phyloP scores from a whole-genome alignment of 345 rosid species.

The Salix caprea region DNA sequence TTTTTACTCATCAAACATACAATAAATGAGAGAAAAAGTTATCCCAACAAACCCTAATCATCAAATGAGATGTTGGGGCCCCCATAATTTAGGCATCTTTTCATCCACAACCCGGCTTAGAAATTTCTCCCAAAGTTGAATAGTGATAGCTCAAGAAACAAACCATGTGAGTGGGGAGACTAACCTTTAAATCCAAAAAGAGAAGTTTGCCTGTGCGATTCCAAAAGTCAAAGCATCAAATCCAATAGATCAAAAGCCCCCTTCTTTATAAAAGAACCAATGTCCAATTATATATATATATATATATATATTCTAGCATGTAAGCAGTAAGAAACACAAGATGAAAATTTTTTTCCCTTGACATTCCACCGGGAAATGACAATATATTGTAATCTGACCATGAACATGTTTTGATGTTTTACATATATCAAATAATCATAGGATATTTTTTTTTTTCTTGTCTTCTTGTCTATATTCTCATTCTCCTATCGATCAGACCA shows the following conservation, averaged over 20 bases:
- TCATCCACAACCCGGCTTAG: conserved; percentile 16
- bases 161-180: conserved; percentile 56
- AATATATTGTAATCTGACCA: neutral
- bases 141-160: conserved; percentile 44
- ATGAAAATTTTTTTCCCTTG: neutral
- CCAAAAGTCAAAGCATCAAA: conserved; percentile 54
- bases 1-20: conserved; percentile 1
- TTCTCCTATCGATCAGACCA: neutral
- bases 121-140: conserved; percentile 31
- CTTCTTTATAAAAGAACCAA: conserved; percentile 23
- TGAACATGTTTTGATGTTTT: neutral
- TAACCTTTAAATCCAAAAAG: conserved; percentile 49
- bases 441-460: neutral
- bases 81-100: conserved; percentile 34
- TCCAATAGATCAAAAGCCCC: conserved; percentile 28
- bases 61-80: conserved; percentile 30
- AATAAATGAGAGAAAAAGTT: conserved; percentile 20
- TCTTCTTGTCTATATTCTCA: neutral
- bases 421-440: neutral
- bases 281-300: conserved; percentile 11
- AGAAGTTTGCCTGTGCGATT: conserved; percentile 38
- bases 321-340: neutral
- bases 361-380: neutral
- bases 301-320: neutral
- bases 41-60: conserved; percentile 45